These are phyloP conservation scores for Solanum pinnatisectum DNA, from an alignment of 257 asterid species.

Conservation along the genomic window DNA sequence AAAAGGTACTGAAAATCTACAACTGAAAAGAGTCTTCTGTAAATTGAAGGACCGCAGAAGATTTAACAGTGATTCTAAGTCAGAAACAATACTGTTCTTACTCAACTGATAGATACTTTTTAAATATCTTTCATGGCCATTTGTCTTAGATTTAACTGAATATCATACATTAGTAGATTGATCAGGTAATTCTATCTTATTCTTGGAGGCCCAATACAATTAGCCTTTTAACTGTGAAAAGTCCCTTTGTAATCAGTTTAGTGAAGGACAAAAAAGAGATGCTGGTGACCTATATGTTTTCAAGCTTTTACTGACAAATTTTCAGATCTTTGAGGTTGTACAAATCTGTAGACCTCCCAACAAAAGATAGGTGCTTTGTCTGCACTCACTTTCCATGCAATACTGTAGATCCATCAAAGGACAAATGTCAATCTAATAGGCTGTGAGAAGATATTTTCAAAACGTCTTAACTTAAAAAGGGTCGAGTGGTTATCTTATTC, in stretches of 20 bases:
- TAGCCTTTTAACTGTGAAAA: background rate
- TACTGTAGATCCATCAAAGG: background rate
- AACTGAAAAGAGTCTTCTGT: background rate
- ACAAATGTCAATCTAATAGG: background rate
- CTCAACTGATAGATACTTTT: background rate
- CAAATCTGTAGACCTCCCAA: background rate
- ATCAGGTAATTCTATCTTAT: background rate
- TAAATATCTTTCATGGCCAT: background rate
- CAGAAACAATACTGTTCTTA: background rate
- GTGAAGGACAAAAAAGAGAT: background rate
- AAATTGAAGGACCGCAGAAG: background rate
- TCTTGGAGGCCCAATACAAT: background rate
- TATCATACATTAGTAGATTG: background rate
- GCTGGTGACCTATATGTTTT: background rate
- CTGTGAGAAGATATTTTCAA: background rate
- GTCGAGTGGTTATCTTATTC: background rate
- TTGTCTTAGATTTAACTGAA: background rate
- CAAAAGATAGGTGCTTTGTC: background rate
- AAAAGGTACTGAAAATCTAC: background rate
- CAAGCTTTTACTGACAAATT: background rate
- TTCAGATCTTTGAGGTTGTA: background rate
- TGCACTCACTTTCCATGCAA: background rate
- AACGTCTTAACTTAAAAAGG: background rate
- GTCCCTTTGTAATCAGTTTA: background rate
- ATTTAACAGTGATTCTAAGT: background rate